Conservation (phyloP, 768 basidiomycete genomes). For the Butyriboletus loyo region DNA sequence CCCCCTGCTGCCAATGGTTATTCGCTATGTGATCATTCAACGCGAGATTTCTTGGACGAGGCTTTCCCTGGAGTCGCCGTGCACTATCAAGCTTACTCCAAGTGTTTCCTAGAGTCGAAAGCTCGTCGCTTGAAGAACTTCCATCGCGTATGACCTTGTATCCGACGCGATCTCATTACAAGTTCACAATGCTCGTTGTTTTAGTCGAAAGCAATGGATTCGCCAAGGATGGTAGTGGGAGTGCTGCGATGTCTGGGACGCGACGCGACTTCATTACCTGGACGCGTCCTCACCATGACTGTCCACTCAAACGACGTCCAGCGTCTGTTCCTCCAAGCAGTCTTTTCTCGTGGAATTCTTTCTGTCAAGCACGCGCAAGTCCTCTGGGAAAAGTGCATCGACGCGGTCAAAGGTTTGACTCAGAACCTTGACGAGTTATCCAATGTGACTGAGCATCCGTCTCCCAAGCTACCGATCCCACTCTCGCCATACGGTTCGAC, state of each 20-base stretch:
- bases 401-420: constrained; percentile 65
- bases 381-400: constrained; percentile 66
- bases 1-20: background rate
- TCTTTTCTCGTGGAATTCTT: constrained; percentile 67
- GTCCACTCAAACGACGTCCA: constrained; percentile 61
- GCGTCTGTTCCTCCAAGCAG: constrained; percentile 74
- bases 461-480: constrained; percentile 48
- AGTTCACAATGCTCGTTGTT: background rate
- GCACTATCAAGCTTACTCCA: background rate
- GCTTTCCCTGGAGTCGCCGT: background rate
- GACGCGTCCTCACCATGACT: constrained; percentile 28
- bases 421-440: background rate
- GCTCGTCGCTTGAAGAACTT: background rate
- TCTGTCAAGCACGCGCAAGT: constrained; percentile 61
- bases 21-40: no score
- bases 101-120: background rate
- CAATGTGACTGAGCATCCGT: constrained; percentile 1
- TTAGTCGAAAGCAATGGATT: background rate
- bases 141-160: no score
- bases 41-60: background rate
- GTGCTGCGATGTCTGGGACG: background rate
- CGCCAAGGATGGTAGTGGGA: background rate
- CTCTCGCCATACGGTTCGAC: constrained; percentile 43
- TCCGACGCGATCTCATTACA: background rate
- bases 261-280: constrained; percentile 1